Evolutionary conservation across 2,329 filamentous ascomycete species (phyloP).

Genomic region (Acrodontium crateriforme): DNA sequence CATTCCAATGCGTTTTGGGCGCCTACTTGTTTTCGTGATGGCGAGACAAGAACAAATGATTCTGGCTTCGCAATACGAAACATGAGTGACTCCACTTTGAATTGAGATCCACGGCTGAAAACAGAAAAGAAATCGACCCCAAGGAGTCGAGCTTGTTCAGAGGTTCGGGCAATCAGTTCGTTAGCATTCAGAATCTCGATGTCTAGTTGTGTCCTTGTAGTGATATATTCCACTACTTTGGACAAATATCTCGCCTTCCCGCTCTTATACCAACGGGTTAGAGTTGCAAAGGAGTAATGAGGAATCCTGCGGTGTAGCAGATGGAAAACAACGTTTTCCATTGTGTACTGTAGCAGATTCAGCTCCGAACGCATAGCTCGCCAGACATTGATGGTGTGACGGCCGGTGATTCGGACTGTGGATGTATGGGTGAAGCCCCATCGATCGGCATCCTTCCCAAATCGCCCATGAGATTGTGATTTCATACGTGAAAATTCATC

Average conservation of each 20-base stretch:
- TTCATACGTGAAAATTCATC: conserved; percentile 87
- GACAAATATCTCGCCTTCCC: conserved; percentile 53
- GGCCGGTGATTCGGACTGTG: conserved; percentile 79
- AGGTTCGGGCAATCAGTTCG: conserved; percentile 75
- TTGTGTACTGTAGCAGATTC: conserved; percentile 81
- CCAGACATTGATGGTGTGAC: conserved; percentile 97
- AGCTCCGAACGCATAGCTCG: conserved; percentile 88
- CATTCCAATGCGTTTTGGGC: conserved; percentile 91
- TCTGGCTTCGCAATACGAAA: conserved; percentile 96
- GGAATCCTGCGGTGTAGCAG: conserved; percentile 76
- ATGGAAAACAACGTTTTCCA: conserved; percentile 93
- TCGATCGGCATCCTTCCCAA: conserved; percentile 71
- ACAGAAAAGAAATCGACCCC: conserved; percentile 97
- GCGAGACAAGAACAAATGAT: conserved; percentile 80
- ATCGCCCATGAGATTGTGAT: conserved; percentile 64
- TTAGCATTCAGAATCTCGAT: conserved; percentile 86
- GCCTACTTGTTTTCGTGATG: conserved; percentile 81
- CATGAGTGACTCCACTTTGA: conserved; percentile 98
- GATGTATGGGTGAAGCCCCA: conserved; percentile 95
- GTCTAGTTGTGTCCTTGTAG: conserved; percentile 62
- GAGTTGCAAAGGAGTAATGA: conserved; percentile 64
- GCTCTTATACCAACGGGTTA: conserved; percentile 72
- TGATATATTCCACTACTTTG: conserved; percentile 67
- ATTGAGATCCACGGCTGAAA: conserved; percentile 87
- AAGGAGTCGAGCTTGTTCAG: conserved; percentile 82